Evolutionary conservation across 495 filamentous ascomycete species (phyloP), one percentile per base, ranked within the genome.

Genomic region (Rostrohypoxylon terebratum): DNA sequence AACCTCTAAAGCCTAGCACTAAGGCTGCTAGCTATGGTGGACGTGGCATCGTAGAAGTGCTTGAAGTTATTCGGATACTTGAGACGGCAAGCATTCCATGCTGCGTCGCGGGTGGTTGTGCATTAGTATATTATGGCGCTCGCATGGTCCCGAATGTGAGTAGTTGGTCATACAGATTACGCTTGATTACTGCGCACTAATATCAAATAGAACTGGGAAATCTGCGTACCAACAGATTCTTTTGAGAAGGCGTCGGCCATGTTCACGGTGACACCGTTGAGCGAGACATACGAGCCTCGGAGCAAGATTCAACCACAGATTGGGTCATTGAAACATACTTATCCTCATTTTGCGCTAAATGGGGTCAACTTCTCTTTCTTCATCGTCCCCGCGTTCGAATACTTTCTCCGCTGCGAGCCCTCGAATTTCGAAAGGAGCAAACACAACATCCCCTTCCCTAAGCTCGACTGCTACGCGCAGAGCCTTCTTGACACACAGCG

Each of bases 401-500:
- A 57, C 13, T 36, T 36, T 16, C 11, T 55, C 9, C 11, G 31
- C 4, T 55, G 51, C 6, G 25, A 55, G n/a, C 31, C 51, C 25
- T 55, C 51, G 8, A 34, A 55, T 18, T 34, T 55, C 6, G 51
- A 55, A 25, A 55, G 13, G 14, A 55, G 51, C 31, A 16, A n/a
- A 4, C 51, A 13, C 4, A 28, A 34, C 8, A 55, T 55, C 34
- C 51, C 51, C 14, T 55, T 55, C 11, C 51, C 51, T 34, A 55
- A 55, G 31, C 51, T 55, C 3, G 51, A 55, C 1, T 34, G 14
- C 51, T 34, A 34, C 34, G 51, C 51, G 23, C 51, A 34, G 23
- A 55, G 51, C 13, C 51, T 55, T 55, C 51, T 55, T 33, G 51
- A 55, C 8, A 55, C 51, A n/a, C 51, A 55, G 10, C 51, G 51